Evolutionary conservation across 805 yeast genomes (phyloP).

Genomic region (Naumovozyma baii): DNA sequence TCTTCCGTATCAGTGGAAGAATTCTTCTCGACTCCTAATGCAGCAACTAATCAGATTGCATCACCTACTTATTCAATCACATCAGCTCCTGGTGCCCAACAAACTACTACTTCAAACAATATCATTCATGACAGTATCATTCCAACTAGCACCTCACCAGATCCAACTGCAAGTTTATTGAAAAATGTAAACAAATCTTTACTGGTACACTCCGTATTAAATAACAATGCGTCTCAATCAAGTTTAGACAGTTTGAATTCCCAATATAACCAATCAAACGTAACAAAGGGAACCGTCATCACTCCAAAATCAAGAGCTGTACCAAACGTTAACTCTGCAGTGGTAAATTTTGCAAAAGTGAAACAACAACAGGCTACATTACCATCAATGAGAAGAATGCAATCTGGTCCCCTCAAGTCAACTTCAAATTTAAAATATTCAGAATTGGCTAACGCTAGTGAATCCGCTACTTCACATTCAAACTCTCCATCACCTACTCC

Average conservation of each 20-base stretch:
- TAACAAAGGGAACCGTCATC: slow-evolving; percentile 22
- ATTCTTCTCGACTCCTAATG: slow-evolving; percentile 34
- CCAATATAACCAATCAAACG: slow-evolving; percentile 4
- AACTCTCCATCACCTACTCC: neutral
- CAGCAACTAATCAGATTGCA: neutral
- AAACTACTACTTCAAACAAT: neutral
- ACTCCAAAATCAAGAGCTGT: slow-evolving; percentile 29
- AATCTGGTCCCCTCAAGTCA: slow-evolving; percentile 6
- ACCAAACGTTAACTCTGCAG: slow-evolving; percentile 25
- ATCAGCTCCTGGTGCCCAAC: neutral
- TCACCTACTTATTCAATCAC: neutral
- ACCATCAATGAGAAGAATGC: slow-evolving; percentile 29
- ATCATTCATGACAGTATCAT: neutral
- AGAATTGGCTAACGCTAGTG: slow-evolving; percentile 1
- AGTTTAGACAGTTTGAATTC: slow-evolving; percentile 13
- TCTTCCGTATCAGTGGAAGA: slow-evolving; percentile 40
- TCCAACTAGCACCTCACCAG: slow-evolving; percentile 3
- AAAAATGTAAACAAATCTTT: slow-evolving; percentile 24
- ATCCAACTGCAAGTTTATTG: slow-evolving; percentile 20
- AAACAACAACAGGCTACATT: slow-evolving; percentile 20
- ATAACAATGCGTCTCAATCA: slow-evolving; percentile 11
- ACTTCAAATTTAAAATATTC: slow-evolving; percentile 1
- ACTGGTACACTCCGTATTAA: slow-evolving; percentile 17
- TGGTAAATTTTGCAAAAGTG: slow-evolving; percentile 24
- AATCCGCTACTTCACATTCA: neutral